Conservation (phyloP, 257 asterid genomes). For the Euphrasia confusa region DNA sequence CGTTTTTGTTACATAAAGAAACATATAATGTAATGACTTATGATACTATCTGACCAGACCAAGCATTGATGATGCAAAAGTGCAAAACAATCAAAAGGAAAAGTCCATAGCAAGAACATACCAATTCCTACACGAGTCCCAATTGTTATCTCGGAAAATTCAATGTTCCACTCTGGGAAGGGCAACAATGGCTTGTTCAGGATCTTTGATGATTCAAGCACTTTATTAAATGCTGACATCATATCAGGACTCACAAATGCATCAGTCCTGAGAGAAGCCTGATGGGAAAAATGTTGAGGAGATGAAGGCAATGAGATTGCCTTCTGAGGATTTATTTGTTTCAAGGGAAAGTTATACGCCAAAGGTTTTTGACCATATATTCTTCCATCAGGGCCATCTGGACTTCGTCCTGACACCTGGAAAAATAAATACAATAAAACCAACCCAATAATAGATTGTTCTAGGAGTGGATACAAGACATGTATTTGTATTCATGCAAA, state of each 20-base stretch:
- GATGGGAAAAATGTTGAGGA: conserved; percentile 50
- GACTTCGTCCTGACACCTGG: conserved; percentile 59
- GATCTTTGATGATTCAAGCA: conserved; percentile 68
- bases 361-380: conserved; percentile 38
- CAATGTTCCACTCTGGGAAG: conserved; percentile 81
- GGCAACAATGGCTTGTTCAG: conserved; percentile 72
- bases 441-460: conserved; percentile 19
- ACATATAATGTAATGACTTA: too few species aligned
- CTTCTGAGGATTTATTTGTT: conserved; percentile 49
- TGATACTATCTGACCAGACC: too few species aligned
- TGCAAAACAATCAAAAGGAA: conserved; percentile 2
- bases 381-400: conserved; percentile 53
- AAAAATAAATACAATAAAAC: conserved; percentile 22
- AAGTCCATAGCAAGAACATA: conserved; percentile 32
- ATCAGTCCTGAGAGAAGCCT: conserved; percentile 46
- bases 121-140: conserved; percentile 93
- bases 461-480: conserved; percentile 22
- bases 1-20: too few species aligned
- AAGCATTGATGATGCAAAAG: too few species aligned
- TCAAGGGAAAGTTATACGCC: conserved; percentile 39
- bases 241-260: conserved; percentile 38
- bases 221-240: conserved; percentile 56
- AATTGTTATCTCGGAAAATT: conserved; percentile 69
- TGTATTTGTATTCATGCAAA: conserved; percentile 28
- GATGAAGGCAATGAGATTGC: conserved; percentile 89